phyloP scores from a whole-genome alignment of 2,329 filamentous ascomycete species.

The Epichloe baconii region DNA sequence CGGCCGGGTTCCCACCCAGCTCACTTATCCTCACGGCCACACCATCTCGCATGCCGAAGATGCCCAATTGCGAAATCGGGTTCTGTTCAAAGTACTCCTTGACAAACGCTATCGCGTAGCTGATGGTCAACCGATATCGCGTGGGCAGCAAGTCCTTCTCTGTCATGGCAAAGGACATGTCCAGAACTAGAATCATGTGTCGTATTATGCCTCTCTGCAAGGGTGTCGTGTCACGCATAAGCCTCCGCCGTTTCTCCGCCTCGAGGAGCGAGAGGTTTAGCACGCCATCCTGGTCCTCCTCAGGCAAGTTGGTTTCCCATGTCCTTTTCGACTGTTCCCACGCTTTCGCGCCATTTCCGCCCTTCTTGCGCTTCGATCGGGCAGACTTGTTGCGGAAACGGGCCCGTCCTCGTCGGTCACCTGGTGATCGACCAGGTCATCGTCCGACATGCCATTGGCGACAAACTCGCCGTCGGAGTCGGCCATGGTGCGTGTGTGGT shows the following conservation, averaged over 20 bases:
- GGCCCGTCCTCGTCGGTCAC: constrained; percentile 26
- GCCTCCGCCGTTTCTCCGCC: constrained; percentile 65
- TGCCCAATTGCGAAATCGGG: constrained; percentile 87
- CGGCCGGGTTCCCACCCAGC: constrained; percentile 79
- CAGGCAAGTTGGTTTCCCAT: constrained; percentile 56
- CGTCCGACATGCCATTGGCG: constrained; percentile 48
- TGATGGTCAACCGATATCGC: constrained; percentile 68
- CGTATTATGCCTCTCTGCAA: constrained; percentile 94
- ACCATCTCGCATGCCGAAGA: constrained; percentile 88
- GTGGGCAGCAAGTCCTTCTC: constrained; percentile 92
- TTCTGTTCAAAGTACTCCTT: constrained; percentile 97
- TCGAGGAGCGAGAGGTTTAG: constrained; percentile 69
- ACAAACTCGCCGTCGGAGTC: constrained; percentile 63
- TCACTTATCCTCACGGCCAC: constrained; percentile 76
- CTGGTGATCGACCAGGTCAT: constrained; percentile 43
- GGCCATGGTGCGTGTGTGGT: constrained; percentile 37
- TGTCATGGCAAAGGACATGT: constrained; percentile 85
- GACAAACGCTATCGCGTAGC: constrained; percentile 77
- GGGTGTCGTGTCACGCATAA: constrained; percentile 87
- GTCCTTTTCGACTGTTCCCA: constrained; percentile 56
- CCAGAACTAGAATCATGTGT: constrained; percentile 82
- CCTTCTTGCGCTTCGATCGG: constrained; percentile 18
- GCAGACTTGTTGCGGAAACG: constrained; percentile 15
- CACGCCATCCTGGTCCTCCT: constrained; percentile 65
- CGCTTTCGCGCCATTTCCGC: constrained; percentile 35